phyloP scores from a whole-genome alignment of 1,284 basidiomycete genomes.

The Kalmanozyma brasiliensis region DNA sequence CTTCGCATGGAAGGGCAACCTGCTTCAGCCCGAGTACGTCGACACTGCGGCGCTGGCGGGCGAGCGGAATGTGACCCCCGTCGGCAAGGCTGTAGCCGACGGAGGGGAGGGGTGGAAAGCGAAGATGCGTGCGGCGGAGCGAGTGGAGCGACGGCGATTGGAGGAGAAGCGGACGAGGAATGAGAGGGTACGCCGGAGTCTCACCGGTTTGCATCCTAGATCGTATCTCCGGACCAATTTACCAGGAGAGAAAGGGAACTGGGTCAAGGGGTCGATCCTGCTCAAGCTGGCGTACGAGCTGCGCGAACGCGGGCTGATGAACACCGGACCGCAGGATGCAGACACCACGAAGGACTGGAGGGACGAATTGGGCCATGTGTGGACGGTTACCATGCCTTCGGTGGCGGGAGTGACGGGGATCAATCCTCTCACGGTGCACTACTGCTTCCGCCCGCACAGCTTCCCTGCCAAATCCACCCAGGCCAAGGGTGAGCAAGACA shows the following conservation, averaged over 20 bases:
- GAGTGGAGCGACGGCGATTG: constrained; percentile 13
- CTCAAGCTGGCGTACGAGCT: constrained; percentile 58
- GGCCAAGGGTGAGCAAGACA: too few species aligned
- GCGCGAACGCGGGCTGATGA: constrained; percentile 29
- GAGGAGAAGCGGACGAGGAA: constrained; percentile 31
- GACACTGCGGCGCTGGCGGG: constrained; percentile 24
- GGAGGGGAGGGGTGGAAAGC: constrained; percentile 23
- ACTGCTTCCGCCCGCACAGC: constrained; percentile 72
- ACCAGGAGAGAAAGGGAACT: constrained; percentile 6
- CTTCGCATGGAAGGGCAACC: constrained; percentile 56
- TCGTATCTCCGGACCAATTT: constrained; percentile 33
- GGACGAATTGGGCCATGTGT: constrained; percentile 41
- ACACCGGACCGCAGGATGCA: constrained; percentile 44
- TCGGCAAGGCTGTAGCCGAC: not conserved
- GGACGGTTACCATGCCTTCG: constrained; percentile 75
- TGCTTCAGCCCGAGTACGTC: constrained; percentile 28
- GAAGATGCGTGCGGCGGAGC: constrained; percentile 32
- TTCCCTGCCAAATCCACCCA: too few species aligned
- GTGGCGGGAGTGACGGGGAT: constrained; percentile 78
- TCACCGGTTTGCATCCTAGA: constrained; percentile 22
- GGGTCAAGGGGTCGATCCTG: constrained; percentile 47
- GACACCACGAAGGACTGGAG: constrained; percentile 12
- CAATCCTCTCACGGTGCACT: constrained; percentile 81
- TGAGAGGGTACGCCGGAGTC: constrained; percentile 18
- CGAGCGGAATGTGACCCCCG: constrained; percentile 12